phyloP scores from a whole-genome alignment of 345 rosid genomes.

The Populus deltoides region DNA sequence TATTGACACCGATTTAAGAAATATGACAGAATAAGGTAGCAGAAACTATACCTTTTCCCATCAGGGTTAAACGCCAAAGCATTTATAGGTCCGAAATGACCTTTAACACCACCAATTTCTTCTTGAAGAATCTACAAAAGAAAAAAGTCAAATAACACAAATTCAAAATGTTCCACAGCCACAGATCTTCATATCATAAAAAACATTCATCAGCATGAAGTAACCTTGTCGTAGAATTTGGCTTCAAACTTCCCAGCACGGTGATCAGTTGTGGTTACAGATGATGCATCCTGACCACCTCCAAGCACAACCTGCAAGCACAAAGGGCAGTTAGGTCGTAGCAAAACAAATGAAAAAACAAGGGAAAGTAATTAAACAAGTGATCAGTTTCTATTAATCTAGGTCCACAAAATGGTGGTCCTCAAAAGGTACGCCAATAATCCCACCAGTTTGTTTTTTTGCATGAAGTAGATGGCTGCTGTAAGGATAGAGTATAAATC shows the following conservation, averaged over 20 bases:
- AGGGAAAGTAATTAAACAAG: not conserved
- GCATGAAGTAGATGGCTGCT: no score
- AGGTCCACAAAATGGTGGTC: not conserved
- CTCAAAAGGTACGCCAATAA: not conserved
- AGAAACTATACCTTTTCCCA: constrained; percentile 66
- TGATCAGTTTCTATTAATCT: not conserved
- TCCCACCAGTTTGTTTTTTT: not conserved
- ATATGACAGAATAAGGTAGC: not conserved
- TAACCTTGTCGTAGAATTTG: constrained; percentile 82
- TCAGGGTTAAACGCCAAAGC: constrained; percentile 95
- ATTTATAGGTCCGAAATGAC: constrained; percentile 97
- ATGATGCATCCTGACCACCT: constrained; percentile 97
- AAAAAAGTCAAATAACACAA: not conserved
- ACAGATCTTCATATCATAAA: not conserved
- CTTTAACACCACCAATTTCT: constrained; percentile 96
- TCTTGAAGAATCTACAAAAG: constrained; percentile 63
- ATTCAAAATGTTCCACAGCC: not conserved
- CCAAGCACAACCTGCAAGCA: constrained; percentile 84
- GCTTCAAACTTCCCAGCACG: constrained; percentile 99
- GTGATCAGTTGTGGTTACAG: constrained; percentile 95
- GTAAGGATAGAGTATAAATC: not conserved
- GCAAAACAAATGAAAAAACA: not conserved
- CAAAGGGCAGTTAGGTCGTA: not conserved
- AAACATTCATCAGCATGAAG: not conserved
- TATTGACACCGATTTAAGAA: not conserved